Percentiles rank a stretch among this genome's conserved stretches.
phyloP scores from a whole-genome alignment of 495 filamentous ascomycete genomes.

The Letharia lupina region DNA sequence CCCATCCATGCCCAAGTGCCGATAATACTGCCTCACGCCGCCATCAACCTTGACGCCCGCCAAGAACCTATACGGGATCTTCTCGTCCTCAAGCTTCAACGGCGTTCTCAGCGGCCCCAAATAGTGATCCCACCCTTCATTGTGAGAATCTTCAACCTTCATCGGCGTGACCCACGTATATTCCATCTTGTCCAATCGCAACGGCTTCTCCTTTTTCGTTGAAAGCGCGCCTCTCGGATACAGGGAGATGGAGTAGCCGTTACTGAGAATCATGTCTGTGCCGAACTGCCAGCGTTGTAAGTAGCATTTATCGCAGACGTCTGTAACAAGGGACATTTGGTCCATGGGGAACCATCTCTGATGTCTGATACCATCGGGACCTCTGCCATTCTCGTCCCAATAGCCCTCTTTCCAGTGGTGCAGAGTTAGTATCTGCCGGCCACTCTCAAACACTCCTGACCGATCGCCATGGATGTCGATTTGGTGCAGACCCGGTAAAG shows the following conservation, averaged over 20 bases:
- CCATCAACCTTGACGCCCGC: slow-evolving; percentile 9
- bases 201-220: slow-evolving; percentile 13
- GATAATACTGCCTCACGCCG: slow-evolving; percentile 20
- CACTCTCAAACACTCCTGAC: slow-evolving; percentile 50
- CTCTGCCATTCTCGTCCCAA: slow-evolving; percentile 34
- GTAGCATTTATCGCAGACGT: slow-evolving; percentile 47
- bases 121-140: slow-evolving; percentile 16
- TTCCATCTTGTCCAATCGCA: slow-evolving; percentile 35
- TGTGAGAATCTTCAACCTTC: slow-evolving; percentile 9
- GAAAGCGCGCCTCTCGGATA: slow-evolving; percentile 35
- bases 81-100: slow-evolving; percentile 16
- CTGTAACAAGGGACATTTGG: slow-evolving; percentile 40
- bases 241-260: slow-evolving; percentile 46
- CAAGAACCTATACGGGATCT: slow-evolving; percentile 16
- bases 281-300: slow-evolving; percentile 49
- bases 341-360: slow-evolving; percentile 34
- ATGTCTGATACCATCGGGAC: slow-evolving; percentile 10
- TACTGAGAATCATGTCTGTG: slow-evolving; percentile 48
- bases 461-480: slow-evolving; percentile 44
- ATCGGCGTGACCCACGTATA: slow-evolving; percentile 37
- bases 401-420: slow-evolving; percentile 52
- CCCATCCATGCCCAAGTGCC: slow-evolving; percentile 4
- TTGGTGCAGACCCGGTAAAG: slow-evolving; percentile 47
- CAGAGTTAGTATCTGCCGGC: slow-evolving; percentile 42
- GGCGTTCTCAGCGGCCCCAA: slow-evolving; percentile 8